Evolutionary conservation across 805 yeast genomes (phyloP), one percentile per base, ranked within the genome.

Genomic region (Helenozyma rhizophorensis): DNA sequence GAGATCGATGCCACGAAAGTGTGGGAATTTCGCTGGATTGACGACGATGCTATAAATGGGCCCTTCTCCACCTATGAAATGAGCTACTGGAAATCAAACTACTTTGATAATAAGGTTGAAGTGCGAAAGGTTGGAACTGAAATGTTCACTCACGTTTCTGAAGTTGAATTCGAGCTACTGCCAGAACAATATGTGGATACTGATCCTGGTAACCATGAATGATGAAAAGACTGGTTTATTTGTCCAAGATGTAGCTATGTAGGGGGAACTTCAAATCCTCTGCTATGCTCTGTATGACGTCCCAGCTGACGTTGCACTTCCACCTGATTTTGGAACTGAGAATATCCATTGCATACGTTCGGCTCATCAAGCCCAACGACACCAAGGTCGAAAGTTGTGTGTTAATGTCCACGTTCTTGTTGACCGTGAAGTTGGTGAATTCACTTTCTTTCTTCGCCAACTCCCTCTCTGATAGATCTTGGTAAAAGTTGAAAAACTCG

Each of bases 291-390:
- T 70, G 69, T 9, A 83, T 72, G 6, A 76, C 68, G 21, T 70
- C 71, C 83, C 86, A 87, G 25, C 77, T 70, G 7, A 82, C 76
- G 48, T 83, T 84, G 40, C 86, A 78, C 51, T 74, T 80, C 95
- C 95, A 88, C 47, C 80, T 75, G 1, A 83, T 73, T 36, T 76
- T 74, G 13, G 87, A 76, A 33, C 77, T 81, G 25, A 87, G 58
- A 15, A 72, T 71, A 48, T 82, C 88, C 10, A 54, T 58, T 43
- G 44, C 65, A 39, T 42, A 67, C 41, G 44, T 71, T 54, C 50
- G 69, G 8, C 68, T 53, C 10, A 75, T 41, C 36, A 80, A 51
- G 21, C 78, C 78, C 43, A 78, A 64, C 0, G 81, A 62, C 16
- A 70, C 61, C 33, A 81, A 56, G 1, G 83, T 79, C 2, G 86